Base-by-base conservation (phyloP, 202 grass and related monocot genomes). In the Eragrostis tef region DNA sequence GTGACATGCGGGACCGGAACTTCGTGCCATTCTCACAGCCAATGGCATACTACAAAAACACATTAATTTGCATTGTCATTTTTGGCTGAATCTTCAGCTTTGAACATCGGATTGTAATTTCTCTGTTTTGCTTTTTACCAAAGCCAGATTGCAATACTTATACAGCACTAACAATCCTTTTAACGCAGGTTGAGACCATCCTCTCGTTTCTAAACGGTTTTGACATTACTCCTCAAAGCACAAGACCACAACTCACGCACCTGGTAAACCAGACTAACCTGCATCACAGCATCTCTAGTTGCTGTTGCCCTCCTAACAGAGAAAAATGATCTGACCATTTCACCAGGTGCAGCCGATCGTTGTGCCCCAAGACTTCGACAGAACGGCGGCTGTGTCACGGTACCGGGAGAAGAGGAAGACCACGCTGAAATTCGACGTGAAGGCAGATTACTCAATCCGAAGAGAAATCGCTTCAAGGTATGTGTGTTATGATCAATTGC, bases 391-490 rank as follows among this genome's bases (percentile, higher is more conserved):
- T 1, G 52, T 91, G 56, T 63, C 31, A 45, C 73, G 85, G 4
- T 82, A 85, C 78, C 61, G 61, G 29, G 78, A 81, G 80, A 91
- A 91, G 49, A 82, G 52, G 67, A 79, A 73, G 75, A 82, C 51
- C 73, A 29, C 9, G 9, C 52, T 82, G 3, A 77, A 41, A 13
- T 72, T 76, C 29, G 56, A 87, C 11, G 82, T 80, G 39, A 87
- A 70, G 79, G 78, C 86, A 2, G 77, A 78, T 10, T 82, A 88
- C 83, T 78, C 42, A 34, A 41, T 77, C 52, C 78, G 89, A 22
- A 85, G 50, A 50, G 60, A 85, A 5, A 75, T 88, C 25, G 81
- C 88, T 39, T 83, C 71, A 0, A 66, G 84, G 84, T 86, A 75
- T 9, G 0, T 71, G 6, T 19, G 46, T 24, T 5, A 42, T 11